A percentile compares a stretch with the other conserved stretches of the same genome.
phyloP scores from a whole-genome alignment of 2,329 filamentous ascomycete genomes.

The Aureobasidium vineae region DNA sequence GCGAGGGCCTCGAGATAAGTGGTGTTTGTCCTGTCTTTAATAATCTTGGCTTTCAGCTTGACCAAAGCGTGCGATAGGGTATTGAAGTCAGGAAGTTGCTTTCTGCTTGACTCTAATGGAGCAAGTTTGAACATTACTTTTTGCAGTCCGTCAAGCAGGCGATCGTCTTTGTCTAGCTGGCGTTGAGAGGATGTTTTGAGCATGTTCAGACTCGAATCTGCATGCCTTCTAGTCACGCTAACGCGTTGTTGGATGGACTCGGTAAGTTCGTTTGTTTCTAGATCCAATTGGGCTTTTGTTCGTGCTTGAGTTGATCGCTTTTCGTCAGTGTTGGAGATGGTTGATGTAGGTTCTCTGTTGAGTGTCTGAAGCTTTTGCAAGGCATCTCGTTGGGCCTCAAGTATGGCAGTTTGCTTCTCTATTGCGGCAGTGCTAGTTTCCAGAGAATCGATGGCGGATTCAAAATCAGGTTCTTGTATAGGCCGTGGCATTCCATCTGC shows the following conservation, averaged over 20 bases:
- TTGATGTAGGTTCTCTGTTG: constrained; percentile 23
- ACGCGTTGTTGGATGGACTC: constrained; percentile 38
- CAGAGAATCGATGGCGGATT: constrained; percentile 62
- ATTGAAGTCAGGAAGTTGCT: constrained; percentile 49
- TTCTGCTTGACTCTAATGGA: background rate
- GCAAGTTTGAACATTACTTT: constrained; percentile 62
- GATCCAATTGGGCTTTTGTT: constrained; percentile 46
- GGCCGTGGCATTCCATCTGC: constrained; percentile 39
- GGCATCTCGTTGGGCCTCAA: constrained; percentile 63
- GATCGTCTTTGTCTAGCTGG: constrained; percentile 55
- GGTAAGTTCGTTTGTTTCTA: constrained; percentile 38
- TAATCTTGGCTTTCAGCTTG: constrained; percentile 43
- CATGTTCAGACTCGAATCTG: background rate
- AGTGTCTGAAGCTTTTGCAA: constrained; percentile 55
- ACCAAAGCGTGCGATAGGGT: constrained; percentile 53
- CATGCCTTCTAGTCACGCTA: background rate
- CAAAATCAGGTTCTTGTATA: constrained; percentile 60
- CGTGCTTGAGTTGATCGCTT: constrained; percentile 35
- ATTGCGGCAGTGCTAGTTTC: constrained; percentile 63
- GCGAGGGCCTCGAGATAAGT: constrained; percentile 44
- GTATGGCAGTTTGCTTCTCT: constrained; percentile 60
- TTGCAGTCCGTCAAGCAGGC: constrained; percentile 62
- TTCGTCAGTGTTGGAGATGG: constrained; percentile 18
- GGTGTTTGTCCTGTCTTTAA: constrained; percentile 50
- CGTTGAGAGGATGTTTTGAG: constrained; percentile 37